Evolutionary conservation across 371 early-diverging fungal species (phyloP), one percentile per base, ranked within the genome.

Genomic region (Lichtheimia corymbifera): DNA sequence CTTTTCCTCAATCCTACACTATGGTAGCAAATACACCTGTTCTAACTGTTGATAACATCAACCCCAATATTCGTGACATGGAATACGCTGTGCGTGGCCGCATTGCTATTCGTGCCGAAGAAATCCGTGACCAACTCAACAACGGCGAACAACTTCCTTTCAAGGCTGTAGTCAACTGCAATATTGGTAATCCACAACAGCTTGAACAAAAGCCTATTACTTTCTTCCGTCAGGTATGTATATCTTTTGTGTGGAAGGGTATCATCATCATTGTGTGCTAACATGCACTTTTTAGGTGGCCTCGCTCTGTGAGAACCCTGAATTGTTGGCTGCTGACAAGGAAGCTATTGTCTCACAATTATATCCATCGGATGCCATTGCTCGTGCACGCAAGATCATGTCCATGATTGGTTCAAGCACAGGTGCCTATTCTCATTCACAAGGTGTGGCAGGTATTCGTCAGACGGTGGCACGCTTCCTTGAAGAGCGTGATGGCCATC

Each of bases 31-130:
- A 22, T 53, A 17, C 28, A 61, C 75, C 73, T 28, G 76, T 79
- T 17, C 59, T 79, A 61, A 79, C 71, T 4, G 53, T 66, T 0
- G 86, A 87, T 14, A 87, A 82, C 2, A 90, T 93, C 77, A 92
- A 93, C 67, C 88, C 87, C 54, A 78, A 85, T 61, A 70, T 95
- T 63, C 82, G 77, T 59, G 77, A 83, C 35, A 91, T 91, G 59
- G 92, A 97, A 68, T 98, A 98, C 71, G 98, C 99, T 28, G 99
- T 98, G 5, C 92, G 99, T 58, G 99, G 99, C 45, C 96, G 90
- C 60, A 78, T 96, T 24, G 97, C 99, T 24, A 95, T 98, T 67
- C 89, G 93, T 40, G 96, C 97, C 13, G 99, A 98, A 61, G 82
- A 55, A 50, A 18, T 56, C 28, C 50, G 35, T 28, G 43, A 64